phyloP scores from a whole-genome alignment of 176 grass and related monocot genomes.

The Aegilops sharonensis region DNA sequence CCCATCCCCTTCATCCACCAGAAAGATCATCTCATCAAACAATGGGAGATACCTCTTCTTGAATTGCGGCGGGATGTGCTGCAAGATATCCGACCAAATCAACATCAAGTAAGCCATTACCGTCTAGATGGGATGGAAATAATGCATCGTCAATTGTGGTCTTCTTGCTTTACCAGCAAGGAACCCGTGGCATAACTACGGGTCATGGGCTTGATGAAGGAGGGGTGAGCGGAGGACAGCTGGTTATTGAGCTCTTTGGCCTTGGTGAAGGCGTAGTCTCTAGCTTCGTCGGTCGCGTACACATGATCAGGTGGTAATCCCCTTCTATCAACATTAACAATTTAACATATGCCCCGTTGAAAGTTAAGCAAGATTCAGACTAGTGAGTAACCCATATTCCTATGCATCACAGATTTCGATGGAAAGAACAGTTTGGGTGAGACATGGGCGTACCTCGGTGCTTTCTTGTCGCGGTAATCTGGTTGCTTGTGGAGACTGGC shows the following conservation, averaged over 20 bases:
- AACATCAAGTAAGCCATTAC: neutral
- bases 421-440: neutral
- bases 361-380: neutral
- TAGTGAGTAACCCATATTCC: neutral
- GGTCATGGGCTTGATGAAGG: conserved; percentile 61
- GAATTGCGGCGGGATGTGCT: conserved; percentile 51
- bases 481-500: conserved; percentile 41
- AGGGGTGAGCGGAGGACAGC: conserved; percentile 35
- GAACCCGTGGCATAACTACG: conserved; percentile 41
- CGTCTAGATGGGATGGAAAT: neutral
- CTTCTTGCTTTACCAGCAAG: conserved; percentile 43
- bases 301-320: conserved; percentile 12
- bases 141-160: neutral
- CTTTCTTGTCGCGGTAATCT: conserved; percentile 16
- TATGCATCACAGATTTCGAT: neutral
- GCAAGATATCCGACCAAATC: conserved; percentile 1
- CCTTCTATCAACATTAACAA: neutral
- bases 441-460: neutral
- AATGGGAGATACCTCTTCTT: conserved; percentile 42
- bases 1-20: conserved; percentile 32
- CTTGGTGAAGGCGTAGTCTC: conserved; percentile 30
- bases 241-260: conserved; percentile 46
- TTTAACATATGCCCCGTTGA: neutral
- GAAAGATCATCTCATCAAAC: conserved; percentile 29
- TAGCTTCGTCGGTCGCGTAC: conserved; percentile 19